Conservation (phyloP, 495 filamentous ascomycete species). For the Podospora anserina region DNA sequence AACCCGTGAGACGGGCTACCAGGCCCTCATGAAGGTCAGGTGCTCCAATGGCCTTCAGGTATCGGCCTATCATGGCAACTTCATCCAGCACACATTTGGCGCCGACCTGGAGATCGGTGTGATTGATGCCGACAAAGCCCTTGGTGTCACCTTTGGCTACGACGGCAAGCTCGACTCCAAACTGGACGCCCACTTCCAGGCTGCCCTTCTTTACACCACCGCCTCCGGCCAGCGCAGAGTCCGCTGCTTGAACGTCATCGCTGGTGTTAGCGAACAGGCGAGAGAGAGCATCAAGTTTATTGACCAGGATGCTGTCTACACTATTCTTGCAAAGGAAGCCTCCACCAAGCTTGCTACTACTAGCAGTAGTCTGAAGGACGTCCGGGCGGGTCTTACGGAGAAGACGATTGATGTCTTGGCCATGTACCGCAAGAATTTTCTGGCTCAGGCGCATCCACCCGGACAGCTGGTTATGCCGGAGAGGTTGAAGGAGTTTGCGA, state of each 20-base stretch:
- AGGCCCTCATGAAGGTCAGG: constrained; percentile 96
- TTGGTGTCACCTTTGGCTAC: constrained; percentile 90
- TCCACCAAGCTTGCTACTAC: constrained; percentile 67
- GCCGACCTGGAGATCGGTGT: constrained; percentile 94
- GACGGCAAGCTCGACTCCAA: constrained; percentile 96
- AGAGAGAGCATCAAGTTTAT: constrained; percentile 85
- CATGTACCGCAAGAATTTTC: constrained; percentile 86
- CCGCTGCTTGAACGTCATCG: constrained; percentile 88
- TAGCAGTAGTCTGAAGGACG: constrained; percentile 79
- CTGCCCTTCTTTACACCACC: constrained; percentile 90
- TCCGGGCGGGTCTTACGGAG: constrained; percentile 79
- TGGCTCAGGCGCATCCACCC: constrained; percentile 74
- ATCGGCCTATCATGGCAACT: constrained; percentile 90
- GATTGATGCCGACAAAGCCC: constrained; percentile 88
- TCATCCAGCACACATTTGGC: constrained; percentile 88
- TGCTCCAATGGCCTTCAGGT: constrained; percentile 97
- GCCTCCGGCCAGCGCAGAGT: constrained; percentile 86
- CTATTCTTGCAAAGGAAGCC: constrained; percentile 88
- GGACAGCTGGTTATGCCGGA: constrained; percentile 94
- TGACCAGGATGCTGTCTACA: constrained; percentile 89
- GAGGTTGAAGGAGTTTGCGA: constrained; percentile 91
- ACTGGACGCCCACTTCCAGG: constrained; percentile 96
- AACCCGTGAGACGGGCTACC: constrained; percentile 90
- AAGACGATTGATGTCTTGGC: constrained; percentile 94
- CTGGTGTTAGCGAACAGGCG: constrained; percentile 79